Evolutionary conservation across 2,329 filamentous ascomycete genomes (phyloP).

Genomic region (Penicillium palitans): DNA sequence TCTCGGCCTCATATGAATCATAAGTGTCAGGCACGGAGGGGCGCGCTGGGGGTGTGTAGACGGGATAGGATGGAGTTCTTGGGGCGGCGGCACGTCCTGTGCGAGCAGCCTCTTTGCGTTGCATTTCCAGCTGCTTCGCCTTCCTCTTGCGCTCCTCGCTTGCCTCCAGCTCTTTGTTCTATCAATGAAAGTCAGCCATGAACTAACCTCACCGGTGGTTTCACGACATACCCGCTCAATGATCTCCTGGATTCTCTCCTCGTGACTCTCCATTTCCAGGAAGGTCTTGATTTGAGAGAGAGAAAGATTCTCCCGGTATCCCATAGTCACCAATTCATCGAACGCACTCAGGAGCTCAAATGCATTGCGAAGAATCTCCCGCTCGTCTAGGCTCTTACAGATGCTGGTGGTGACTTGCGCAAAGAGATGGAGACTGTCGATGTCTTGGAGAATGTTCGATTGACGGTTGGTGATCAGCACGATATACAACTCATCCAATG

Average conservation of each 20-base stretch:
- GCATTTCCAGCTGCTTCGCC: constrained; percentile 97
- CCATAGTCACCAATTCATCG: constrained; percentile 92
- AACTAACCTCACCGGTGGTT: constrained; percentile 24
- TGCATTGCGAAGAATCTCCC: constrained; percentile 90
- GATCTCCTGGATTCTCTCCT: constrained; percentile 98
- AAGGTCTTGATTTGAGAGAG: constrained; percentile 99
- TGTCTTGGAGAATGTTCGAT: constrained; percentile 98
- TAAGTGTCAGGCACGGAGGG: constrained; percentile 77
- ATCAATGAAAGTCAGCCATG: constrained; percentile 28
- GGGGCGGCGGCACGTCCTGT: constrained; percentile 66
- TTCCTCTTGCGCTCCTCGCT: constrained; percentile 98
- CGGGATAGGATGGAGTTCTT: constrained; percentile 79
- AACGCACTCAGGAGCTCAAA: constrained; percentile 96
- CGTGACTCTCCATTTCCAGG: constrained; percentile 98
- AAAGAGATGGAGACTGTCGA: constrained; percentile 96
- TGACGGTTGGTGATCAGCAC: constrained; percentile 99
- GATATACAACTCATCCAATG: constrained; percentile 98
- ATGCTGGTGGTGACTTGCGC: constrained; percentile 95
- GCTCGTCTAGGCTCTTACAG: constrained; percentile 93
- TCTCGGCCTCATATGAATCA: constrained; percentile 93
- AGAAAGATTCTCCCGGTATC: constrained; percentile 94
- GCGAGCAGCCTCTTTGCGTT: constrained; percentile 91
- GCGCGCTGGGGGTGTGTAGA: constrained; percentile 78
- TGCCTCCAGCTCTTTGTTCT: constrained; percentile 98
- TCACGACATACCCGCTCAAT: constrained; percentile 70